phyloP scores from a whole-genome alignment of 1,139 yeast species.

The Pichia sp. region DNA sequence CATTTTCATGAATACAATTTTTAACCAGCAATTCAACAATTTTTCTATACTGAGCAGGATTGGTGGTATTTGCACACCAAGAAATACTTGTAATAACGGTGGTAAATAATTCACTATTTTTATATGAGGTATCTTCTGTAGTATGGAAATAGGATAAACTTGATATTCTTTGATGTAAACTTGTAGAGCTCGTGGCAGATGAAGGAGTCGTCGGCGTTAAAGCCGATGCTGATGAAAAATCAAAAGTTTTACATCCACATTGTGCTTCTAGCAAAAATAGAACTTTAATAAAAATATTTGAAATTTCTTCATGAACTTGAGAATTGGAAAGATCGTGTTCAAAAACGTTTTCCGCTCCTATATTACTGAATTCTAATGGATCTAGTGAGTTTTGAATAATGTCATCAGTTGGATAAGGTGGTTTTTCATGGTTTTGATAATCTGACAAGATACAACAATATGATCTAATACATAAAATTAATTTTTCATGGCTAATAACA shows the following conservation, averaged over 20 bases:
- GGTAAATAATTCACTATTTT: slow-evolving; percentile 58
- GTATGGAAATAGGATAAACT: slow-evolving; percentile 24
- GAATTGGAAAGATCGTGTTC: slow-evolving; percentile 42
- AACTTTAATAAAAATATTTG: slow-evolving; percentile 53
- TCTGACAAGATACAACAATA: slow-evolving; percentile 68
- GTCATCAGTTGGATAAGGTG: slow-evolving; percentile 70
- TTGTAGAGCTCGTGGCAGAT: slow-evolving; percentile 19
- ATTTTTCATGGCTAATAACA: slow-evolving; percentile 57
- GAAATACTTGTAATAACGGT: slow-evolving; percentile 45
- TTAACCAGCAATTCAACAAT: slow-evolving; percentile 70
- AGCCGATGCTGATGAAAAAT: slow-evolving; percentile 12
- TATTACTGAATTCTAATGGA: slow-evolving; percentile 28
- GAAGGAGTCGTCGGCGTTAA: slow-evolving; percentile 20
- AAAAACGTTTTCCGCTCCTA: slow-evolving; percentile 27
- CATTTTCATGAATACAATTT: slow-evolving; percentile 65
- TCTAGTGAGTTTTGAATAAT: slow-evolving; percentile 34
- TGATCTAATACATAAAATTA: slow-evolving; percentile 63
- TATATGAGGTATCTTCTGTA: slow-evolving; percentile 22
- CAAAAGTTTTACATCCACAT: slow-evolving; percentile 40
- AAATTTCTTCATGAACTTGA: slow-evolving; percentile 67
- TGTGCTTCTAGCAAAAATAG: slow-evolving; percentile 54
- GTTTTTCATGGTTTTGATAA: slow-evolving; percentile 48
- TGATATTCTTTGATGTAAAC: slow-evolving; percentile 23
- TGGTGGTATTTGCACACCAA: slow-evolving; percentile 25
- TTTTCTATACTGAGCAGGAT: slow-evolving; percentile 40